These are phyloP conservation scores for Suillus luteus DNA, from an alignment of 768 basidiomycete genomes.

Conservation along the genomic window DNA sequence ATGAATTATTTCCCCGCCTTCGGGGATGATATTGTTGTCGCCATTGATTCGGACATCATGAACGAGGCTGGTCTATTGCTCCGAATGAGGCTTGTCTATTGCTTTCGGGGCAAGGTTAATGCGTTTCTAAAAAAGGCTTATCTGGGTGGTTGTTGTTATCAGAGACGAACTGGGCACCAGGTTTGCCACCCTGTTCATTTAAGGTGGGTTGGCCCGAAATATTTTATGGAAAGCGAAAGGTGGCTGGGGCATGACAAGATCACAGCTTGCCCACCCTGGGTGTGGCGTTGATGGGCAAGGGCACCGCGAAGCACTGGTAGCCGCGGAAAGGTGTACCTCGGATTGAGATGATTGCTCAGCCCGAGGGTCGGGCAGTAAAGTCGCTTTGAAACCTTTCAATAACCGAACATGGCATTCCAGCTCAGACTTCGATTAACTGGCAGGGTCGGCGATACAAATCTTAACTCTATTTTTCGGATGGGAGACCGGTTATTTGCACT, in stretches of 20 bases:
- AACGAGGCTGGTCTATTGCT: constrained; percentile 18
- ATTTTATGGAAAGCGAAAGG: constrained; percentile 26
- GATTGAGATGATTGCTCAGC: constrained; percentile 25
- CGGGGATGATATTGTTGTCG: constrained; percentile 22
- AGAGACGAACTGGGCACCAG: constrained; percentile 45
- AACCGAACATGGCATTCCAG: constrained; percentile 2
- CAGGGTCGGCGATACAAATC: constrained; percentile 4
- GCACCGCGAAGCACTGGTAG: constrained; percentile 44
- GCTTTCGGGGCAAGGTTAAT: constrained; percentile 32
- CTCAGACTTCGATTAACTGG: not conserved
- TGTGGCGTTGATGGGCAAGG: constrained; percentile 57
- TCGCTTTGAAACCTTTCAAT: constrained; percentile 3
- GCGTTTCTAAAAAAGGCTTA: constrained; percentile 37
- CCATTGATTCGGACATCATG: constrained; percentile 18
- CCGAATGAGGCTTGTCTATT: constrained; percentile 17
- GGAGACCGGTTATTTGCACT: constrained; percentile 5
- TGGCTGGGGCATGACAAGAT: constrained; percentile 7
- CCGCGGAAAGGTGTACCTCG: constrained; percentile 45
- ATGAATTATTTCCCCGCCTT: constrained; percentile 17
- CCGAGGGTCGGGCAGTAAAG: not conserved
- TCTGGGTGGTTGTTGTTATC: constrained; percentile 34
- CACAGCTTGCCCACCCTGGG: constrained; percentile 32
- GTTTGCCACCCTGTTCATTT: constrained; percentile 37
- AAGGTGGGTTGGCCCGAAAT: constrained; percentile 33
- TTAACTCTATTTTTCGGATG: constrained; percentile 9